Evolutionary conservation across 1,284 basidiomycete species (phyloP).

Genomic region (Omphalotus olearius): DNA sequence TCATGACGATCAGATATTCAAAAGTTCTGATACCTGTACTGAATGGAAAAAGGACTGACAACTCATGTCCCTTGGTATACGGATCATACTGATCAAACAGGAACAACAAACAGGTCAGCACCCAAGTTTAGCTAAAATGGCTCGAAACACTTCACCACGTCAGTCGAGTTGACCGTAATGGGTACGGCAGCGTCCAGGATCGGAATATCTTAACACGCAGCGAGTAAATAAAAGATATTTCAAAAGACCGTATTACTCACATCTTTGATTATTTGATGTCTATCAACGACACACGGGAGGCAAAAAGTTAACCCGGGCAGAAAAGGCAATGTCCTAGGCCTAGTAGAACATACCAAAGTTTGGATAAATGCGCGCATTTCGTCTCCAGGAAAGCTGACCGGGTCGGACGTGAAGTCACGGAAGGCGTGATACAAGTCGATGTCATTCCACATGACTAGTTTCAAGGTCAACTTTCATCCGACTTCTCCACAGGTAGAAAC

Average conservation of each 20-base stretch:
- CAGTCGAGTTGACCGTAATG: constrained; percentile 18
- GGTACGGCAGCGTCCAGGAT: constrained; percentile 22
- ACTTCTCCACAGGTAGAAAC: background rate
- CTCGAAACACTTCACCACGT: constrained; percentile 12
- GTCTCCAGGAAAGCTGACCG: constrained; percentile 54
- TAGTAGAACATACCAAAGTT: constrained; percentile 43
- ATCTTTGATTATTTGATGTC: constrained; percentile 32
- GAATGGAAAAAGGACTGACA: constrained; percentile 23
- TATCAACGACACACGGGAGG: constrained; percentile 7
- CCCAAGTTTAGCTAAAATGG: background rate
- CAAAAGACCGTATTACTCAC: constrained; percentile 13
- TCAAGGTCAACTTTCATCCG: constrained; percentile 6
- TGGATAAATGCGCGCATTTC: constrained; percentile 61
- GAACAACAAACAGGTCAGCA: background rate
- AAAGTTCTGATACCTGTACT: too few species aligned
- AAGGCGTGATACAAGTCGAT: constrained; percentile 68
- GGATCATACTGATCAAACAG: constrained; percentile 36
- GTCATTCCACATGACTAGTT: constrained; percentile 70
- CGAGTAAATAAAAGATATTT: too few species aligned
- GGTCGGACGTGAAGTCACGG: constrained; percentile 69
- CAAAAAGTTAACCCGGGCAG: background rate
- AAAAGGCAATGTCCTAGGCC: background rate
- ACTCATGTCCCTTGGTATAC: constrained; percentile 36
- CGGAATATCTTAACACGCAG: constrained; percentile 12
- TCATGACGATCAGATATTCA: background rate